Evolutionary conservation across 805 yeast genomes (phyloP).

Genomic region (Teunomyces atbi): DNA sequence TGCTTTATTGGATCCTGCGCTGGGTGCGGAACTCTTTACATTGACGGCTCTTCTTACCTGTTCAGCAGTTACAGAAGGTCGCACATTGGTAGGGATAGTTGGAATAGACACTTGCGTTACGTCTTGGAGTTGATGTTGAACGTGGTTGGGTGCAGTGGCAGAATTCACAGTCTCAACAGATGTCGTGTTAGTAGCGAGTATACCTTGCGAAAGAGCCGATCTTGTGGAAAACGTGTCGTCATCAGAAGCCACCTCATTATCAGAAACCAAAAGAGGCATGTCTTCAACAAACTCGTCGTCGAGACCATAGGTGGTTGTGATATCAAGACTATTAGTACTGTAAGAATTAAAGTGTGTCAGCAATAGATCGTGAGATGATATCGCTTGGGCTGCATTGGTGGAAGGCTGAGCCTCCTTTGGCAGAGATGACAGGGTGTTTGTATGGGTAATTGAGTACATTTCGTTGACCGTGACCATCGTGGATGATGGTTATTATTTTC

Average conservation of each 20-base stretch:
- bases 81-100: conserved; percentile 1
- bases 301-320: conserved; percentile 5
- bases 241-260: conserved; percentile 28
- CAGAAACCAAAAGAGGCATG: conserved; percentile 33
- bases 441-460: background rate
- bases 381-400: background rate
- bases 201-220: conserved; percentile 2
- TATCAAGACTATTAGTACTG: conserved; percentile 7
- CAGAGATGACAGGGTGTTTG: conserved; percentile 6
- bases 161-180: background rate
- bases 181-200: background rate
- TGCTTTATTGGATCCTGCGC: background rate
- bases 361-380: conserved; percentile 8
- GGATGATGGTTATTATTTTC: background rate
- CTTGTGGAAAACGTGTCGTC: conserved; percentile 19
- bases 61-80: conserved; percentile 17
- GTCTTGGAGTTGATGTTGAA: background rate
- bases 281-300: conserved; percentile 18
- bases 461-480: conserved; percentile 1
- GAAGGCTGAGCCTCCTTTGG: conserved; percentile 1
- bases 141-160: background rate
- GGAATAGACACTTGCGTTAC: background rate
- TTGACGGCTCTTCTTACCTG: conserved; percentile 22
- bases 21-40: background rate
- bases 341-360: conserved; percentile 2